Base-by-base conservation (phyloP, 495 filamentous ascomycete genomes). In the Penicillium nucicola region DNA sequence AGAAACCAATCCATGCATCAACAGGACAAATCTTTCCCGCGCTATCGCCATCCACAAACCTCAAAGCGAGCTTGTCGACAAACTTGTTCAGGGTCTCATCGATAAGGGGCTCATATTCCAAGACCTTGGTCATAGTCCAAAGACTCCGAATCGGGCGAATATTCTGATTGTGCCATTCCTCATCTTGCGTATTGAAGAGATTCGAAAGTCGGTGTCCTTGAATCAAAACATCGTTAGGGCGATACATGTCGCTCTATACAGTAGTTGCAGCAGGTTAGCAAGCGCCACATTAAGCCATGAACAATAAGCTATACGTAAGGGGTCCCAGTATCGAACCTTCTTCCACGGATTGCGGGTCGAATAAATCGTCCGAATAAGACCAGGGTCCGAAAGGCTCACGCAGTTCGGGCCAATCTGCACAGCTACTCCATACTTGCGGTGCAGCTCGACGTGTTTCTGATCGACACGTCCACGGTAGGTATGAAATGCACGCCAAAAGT, bases 401-500 rank as follows among this genome's bases (percentile, higher is more conserved):
- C 75, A 74, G 10, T 81, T 75, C 3, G 82, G 81, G 0, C 80
- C 82, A 13, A 84, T 69, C 9, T 78, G 70, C 15, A 85, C 83
- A 1, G 74, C 69, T 5, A 66, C 62, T 0, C 83, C 83, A 60
- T 83, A 82, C 33, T 66, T 68, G 10, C 63, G 45, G 47, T 84
- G 81, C 25, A 84, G 52, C 3, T 63, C 55, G 2, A 57, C 25
- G 48, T 53, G 52, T 50, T 47, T 55, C 25, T 54, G 28, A 41
- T 56, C 59, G 12, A 53, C 52, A 37, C 49, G 53, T 8, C 55
- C 55, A 15, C 40, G 34, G 32, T 53, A 37, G 9, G 56, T 59
- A 57, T 65, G 70, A 25, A 54, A 52, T 0, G 72, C 51, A 3
- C 73, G 63, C 41, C 64, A 67, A 12, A 75, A 44, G 32, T 70